Base-by-base conservation (phyloP, 345 rosid species). In the Eucalyptus lansdowneana region DNA sequence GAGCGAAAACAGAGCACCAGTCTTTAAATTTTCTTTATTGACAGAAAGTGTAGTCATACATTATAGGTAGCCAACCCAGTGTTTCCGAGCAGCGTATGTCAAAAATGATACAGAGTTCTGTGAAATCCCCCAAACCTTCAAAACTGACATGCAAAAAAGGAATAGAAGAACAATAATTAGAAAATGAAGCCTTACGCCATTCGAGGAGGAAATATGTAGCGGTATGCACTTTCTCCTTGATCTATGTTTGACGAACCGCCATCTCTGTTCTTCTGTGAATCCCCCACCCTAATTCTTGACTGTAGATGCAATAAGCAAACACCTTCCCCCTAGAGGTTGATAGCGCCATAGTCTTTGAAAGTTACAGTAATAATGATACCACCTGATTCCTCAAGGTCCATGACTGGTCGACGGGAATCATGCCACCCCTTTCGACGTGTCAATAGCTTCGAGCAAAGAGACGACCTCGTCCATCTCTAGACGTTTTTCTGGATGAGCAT, bases 391-490 rank as follows among this genome's bases (percentile, higher is more conserved):
- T 96, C 90, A 96, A 76, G 99, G 99, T 37, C 98, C 99, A 91
- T 51, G 94, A 93, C 90, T 98, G 99, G 93, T 98, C 99, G 2
- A 50, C 85, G 83, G 99, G 98, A 88, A 98, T 98, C 98, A 98
- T 97, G 16, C 99, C 99, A 47, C 99, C 99, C 4, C 98, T 89
- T 96, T 97, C 25, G 97, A 91, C 17, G 97, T 95, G 91, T 98
- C 97, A 19, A 98, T 93, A 81, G 95, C 97, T 94, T 97, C 98
- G 94, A 98, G 83, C 98, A 98, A 88, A 6, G 97, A 90, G 53
- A 98, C 97, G 58, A 94, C 99, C 92, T 98, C 99, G 40, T 95
- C 99, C 99, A 98, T 98, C 91, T 97, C 99, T 2, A 98, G 98
- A 58, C 99, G 93, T 91, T 93, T 96, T 90, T 95, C 98, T 10